Evolutionary conservation across 208 protist genomes (phyloP).

Genomic region (Trypanosoma congolense): DNA sequence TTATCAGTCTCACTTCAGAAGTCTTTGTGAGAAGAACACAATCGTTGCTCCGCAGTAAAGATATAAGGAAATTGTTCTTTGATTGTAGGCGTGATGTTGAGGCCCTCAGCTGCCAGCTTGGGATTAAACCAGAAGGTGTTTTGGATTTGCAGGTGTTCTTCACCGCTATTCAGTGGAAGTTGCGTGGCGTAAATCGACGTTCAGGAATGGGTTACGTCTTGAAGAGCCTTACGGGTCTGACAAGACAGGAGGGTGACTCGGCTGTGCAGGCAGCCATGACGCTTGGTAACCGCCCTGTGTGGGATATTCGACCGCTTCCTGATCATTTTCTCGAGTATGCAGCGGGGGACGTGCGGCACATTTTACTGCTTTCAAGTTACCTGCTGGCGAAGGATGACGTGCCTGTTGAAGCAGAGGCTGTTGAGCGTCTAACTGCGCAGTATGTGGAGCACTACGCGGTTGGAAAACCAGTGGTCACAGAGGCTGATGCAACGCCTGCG

Average conservation of each 20-base stretch:
- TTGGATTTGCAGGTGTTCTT: conserved; percentile 85
- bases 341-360: conserved; percentile 86
- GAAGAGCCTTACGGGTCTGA: conserved; percentile 57
- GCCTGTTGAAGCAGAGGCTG: conserved; percentile 21
- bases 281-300: conserved; percentile 73
- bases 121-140: conserved; percentile 44
- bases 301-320: conserved; percentile 85
- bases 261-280: conserved; percentile 86
- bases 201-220: conserved; percentile 85
- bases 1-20: conserved; percentile 48
- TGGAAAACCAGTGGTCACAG: conserved; percentile 45
- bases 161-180: conserved; percentile 81
- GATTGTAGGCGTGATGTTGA: conserved; percentile 89
- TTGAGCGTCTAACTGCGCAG: conserved; percentile 60
- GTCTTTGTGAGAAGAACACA: conserved; percentile 29
- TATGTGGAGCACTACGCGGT: conserved; percentile 79
- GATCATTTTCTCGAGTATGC: conserved; percentile 87
- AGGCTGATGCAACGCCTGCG: conserved; percentile 63
- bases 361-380: conserved; percentile 49
- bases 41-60: conserved; percentile 31
- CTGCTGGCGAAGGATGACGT: conserved; percentile 20
- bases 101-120: conserved; percentile 75
- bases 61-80: conserved; percentile 78
- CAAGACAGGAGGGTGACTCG: conserved; percentile 62
- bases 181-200: conserved; percentile 70